A percentile compares a stretch with the other conserved stretches of the same genome.
These are phyloP conservation scores for Microcyclospora pomicola DNA, from an alignment of 2,329 filamentous ascomycete species.

Conservation along the genomic window DNA sequence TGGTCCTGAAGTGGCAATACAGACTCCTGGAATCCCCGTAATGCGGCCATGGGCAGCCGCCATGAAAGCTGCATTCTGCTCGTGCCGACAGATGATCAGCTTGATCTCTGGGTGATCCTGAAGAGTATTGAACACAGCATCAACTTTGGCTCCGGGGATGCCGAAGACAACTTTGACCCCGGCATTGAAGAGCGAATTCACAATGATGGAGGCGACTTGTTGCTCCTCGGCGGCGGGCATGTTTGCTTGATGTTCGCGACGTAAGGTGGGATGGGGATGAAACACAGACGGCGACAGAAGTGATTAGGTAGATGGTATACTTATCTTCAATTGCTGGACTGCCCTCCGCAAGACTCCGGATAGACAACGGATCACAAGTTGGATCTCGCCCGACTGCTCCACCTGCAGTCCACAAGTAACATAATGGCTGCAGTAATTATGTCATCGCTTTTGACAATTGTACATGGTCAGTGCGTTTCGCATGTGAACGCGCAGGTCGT, in stretches of 20 bases:
- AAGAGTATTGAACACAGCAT: slow-evolving; percentile 35
- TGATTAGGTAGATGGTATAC: too few species aligned
- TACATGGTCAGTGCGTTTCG: too few species aligned
- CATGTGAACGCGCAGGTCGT: too few species aligned
- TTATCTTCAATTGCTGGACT: too few species aligned
- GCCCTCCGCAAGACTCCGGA: too few species aligned
- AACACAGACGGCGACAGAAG: too few species aligned
- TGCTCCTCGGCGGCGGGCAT: slow-evolving; percentile 6
- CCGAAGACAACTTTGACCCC: slow-evolving; percentile 35
- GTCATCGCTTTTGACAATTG: too few species aligned
- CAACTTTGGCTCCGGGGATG: slow-evolving; percentile 35
- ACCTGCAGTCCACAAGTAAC: too few species aligned
- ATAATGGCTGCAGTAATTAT: too few species aligned
- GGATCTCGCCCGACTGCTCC: too few species aligned
- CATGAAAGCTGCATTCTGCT: slow-evolving; percentile 39
- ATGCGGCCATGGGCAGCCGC: slow-evolving; percentile 34
- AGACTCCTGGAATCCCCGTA: slow-evolving; percentile 33
- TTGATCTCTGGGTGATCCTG: slow-evolving; percentile 34
- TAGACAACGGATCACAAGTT: too few species aligned
- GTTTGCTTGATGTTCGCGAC: background rate
- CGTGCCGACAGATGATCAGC: slow-evolving; percentile 35
- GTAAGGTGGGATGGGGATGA: too few species aligned
- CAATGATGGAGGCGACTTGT: slow-evolving; percentile 21
- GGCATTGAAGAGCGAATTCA: slow-evolving; percentile 26
- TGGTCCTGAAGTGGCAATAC: slow-evolving; percentile 35